phyloP scores from a whole-genome alignment of 371 early-diverging fungal genomes.

The Syncephalastrum monosporum region DNA sequence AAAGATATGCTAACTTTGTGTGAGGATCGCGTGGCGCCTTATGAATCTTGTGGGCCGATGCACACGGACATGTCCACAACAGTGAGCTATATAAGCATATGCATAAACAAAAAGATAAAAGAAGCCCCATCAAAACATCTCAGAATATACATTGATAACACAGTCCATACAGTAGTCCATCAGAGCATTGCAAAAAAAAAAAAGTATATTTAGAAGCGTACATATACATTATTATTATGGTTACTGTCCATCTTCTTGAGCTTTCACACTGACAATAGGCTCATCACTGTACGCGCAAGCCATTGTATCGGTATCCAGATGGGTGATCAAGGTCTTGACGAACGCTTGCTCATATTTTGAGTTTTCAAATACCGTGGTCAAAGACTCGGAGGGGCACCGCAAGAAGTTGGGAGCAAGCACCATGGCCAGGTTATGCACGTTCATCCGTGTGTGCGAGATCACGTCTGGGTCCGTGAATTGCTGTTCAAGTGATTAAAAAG shows the following conservation, averaged over 20 bases:
- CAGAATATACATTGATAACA: no score
- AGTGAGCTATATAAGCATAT: no score
- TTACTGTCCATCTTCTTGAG: no score
- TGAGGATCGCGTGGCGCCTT: no score
- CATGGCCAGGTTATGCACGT: slow-evolving; percentile 87
- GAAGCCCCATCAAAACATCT: no score
- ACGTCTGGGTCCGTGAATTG: slow-evolving; percentile 67
- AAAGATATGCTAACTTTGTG: not conserved
- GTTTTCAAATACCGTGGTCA: slow-evolving; percentile 75
- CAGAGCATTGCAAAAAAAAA: no score
- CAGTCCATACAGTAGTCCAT: no score
- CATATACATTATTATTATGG: no score
- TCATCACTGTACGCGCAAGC: slow-evolving; percentile 27
- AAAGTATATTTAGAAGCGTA: no score
- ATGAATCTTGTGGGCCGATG: no score
- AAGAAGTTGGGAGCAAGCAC: slow-evolving; percentile 95
- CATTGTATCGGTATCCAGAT: slow-evolving; percentile 22
- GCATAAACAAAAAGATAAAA: no score
- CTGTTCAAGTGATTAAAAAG: not conserved
- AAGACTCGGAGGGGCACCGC: slow-evolving; percentile 80
- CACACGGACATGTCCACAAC: no score
- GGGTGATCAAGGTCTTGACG: slow-evolving; percentile 34
- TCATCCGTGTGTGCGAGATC: slow-evolving; percentile 83
- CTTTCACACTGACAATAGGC: not conserved
- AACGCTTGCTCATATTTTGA: slow-evolving; percentile 69